Percentiles rank a stretch among this genome's conserved stretches.
phyloP scores from a whole-genome alignment of 2,329 filamentous ascomycete species.

The Curvularia eragrostidis region DNA sequence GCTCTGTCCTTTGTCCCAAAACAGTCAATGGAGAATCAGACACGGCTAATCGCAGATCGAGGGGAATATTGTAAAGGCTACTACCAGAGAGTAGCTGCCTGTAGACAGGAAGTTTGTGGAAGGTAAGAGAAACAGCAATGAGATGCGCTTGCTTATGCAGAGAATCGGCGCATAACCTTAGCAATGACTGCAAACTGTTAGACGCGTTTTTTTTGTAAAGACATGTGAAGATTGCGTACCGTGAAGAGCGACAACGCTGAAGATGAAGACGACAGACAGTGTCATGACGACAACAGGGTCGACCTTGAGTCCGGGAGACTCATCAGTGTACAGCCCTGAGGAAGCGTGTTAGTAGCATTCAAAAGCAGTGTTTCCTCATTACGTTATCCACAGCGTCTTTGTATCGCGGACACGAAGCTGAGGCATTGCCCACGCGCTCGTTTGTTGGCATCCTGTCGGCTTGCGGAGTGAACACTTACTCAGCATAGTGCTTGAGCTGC shows the following conservation, averaged over 20 bases:
- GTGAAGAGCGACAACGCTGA: slow-evolving; percentile 96
- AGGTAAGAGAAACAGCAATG: slow-evolving; percentile 13
- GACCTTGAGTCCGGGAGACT: slow-evolving; percentile 95
- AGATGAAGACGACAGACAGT: slow-evolving; percentile 96
- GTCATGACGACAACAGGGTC: slow-evolving; percentile 98
- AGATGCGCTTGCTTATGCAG: slow-evolving; percentile 52
- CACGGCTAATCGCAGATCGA: slow-evolving; percentile 13
- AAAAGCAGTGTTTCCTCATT: not conserved
- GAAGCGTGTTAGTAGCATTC: slow-evolving; percentile 23
- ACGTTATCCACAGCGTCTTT: not conserved
- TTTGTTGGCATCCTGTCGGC: not conserved
- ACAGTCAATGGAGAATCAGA: slow-evolving; percentile 14
- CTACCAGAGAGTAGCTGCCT: slow-evolving; percentile 32
- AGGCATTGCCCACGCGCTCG: not conserved
- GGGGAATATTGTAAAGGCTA: slow-evolving; percentile 16
- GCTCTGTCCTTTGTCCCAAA: slow-evolving; percentile 22
- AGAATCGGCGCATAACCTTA: slow-evolving; percentile 91
- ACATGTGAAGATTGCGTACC: slow-evolving; percentile 65
- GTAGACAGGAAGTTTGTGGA: slow-evolving; percentile 16
- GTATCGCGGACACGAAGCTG: too few species aligned
- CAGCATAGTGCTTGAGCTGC: slow-evolving; percentile 97
- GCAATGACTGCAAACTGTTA: slow-evolving; percentile 74
- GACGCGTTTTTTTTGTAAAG: not conserved
- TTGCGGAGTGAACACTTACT: slow-evolving; percentile 64
- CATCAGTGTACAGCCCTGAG: slow-evolving; percentile 94